Percentiles rank a stretch among this genome's conserved stretches.
These are phyloP conservation scores for Backusella australiensis DNA, from an alignment of 192 early-diverging fungal genomes.

Conservation along the genomic window DNA sequence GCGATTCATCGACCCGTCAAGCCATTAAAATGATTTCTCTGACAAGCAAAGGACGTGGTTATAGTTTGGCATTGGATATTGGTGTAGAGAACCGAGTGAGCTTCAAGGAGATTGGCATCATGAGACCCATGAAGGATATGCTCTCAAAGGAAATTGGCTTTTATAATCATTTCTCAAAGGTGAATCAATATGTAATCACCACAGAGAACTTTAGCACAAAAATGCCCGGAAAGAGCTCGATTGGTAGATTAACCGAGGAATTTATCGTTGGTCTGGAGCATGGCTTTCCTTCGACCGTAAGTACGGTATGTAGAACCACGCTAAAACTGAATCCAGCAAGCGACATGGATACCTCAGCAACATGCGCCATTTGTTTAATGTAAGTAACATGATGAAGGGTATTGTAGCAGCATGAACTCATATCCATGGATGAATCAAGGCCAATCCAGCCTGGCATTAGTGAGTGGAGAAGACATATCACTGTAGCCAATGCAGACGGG, in stretches of 20 bases:
- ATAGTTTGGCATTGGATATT: constrained; percentile 75
- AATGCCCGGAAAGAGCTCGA: constrained; percentile 48
- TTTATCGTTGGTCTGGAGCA: constrained; percentile 79
- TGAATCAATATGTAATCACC: constrained; percentile 41
- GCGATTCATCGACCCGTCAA: constrained; percentile 76
- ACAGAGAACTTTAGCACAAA: constrained; percentile 52
- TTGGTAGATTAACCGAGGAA: constrained; percentile 65
- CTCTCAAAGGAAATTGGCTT: constrained; percentile 75
- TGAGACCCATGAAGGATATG: constrained; percentile 83
- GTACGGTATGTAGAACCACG: constrained; percentile 80
- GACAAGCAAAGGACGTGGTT: constrained; percentile 87
- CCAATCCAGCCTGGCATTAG: constrained; percentile 44
- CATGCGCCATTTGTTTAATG: constrained; percentile 68
- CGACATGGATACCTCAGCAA: constrained; percentile 39
- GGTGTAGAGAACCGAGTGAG: constrained; percentile 52
- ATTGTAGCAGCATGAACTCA: neutral
- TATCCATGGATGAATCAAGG: constrained; percentile 9
- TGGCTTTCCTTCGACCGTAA: constrained; percentile 83
- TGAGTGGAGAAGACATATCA: constrained; percentile 51
- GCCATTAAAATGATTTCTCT: constrained; percentile 74
- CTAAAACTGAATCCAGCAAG: constrained; percentile 66
- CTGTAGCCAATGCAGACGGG: constrained; percentile 24
- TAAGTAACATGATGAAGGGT: constrained; percentile 32
- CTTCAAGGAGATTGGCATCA: constrained; percentile 52
- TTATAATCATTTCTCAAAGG: constrained; percentile 54